Percentiles rank a stretch among this genome's conserved stretches.
These are phyloP conservation scores for Suhomyces chickasaworum DNA, from an alignment of 1,139 yeast genomes.

Conservation along the genomic window DNA sequence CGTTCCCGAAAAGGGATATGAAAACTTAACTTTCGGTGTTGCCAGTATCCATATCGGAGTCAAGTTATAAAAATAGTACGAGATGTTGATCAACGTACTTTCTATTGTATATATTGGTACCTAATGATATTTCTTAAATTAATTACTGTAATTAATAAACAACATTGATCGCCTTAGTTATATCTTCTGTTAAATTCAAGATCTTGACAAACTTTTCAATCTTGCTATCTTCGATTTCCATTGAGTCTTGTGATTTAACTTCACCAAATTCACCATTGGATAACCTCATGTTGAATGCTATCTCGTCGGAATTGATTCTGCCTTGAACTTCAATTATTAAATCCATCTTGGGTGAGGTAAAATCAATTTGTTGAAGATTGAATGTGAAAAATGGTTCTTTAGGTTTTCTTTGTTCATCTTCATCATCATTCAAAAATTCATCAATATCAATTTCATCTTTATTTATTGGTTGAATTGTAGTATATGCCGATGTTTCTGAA, in stretches of 20 bases:
- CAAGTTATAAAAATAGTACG: constrained; percentile 48
- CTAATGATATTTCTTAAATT: not conserved
- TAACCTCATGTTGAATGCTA: constrained; percentile 28
- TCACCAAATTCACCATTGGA: constrained; percentile 32
- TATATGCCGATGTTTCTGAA: constrained; percentile 23
- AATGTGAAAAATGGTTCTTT: constrained; percentile 23
- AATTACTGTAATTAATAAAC: not conserved
- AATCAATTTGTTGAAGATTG: constrained; percentile 29
- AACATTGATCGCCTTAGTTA: constrained; percentile 15
- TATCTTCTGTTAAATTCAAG: constrained; percentile 38
- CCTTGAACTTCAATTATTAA: constrained; percentile 29
- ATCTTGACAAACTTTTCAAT: constrained; percentile 25
- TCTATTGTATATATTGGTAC: constrained; percentile 12
- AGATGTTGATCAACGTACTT: constrained; percentile 4
- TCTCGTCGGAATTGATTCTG: constrained; percentile 15
- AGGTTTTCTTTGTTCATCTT: constrained; percentile 7
- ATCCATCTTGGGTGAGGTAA: constrained; percentile 25
- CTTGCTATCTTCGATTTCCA: constrained; percentile 24
- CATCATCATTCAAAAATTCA: constrained; percentile 12
- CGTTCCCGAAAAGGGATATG: constrained; percentile 85
- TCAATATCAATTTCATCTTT: constrained; percentile 26
- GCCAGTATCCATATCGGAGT: constrained; percentile 97
- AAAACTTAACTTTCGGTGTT: constrained; percentile 92
- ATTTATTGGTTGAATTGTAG: constrained; percentile 24
- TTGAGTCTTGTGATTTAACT: constrained; percentile 19